A percentile compares a stretch with the other conserved stretches of the same genome.
Evolutionary conservation across 495 filamentous ascomycete genomes (phyloP).

Genomic region (Hypomontagnella submonticulosa): DNA sequence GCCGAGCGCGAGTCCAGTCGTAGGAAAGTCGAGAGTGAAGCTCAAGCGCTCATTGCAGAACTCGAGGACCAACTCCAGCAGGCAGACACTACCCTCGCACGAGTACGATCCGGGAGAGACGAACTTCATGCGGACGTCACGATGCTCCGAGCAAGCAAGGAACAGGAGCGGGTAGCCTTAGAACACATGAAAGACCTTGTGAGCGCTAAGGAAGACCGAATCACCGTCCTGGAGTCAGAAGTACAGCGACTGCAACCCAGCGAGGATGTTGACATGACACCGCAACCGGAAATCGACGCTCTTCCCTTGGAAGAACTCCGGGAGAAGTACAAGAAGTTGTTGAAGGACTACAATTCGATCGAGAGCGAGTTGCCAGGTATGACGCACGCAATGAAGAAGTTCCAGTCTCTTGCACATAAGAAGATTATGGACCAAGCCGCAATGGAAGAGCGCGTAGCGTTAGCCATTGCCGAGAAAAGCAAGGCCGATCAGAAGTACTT

Average conservation of each 20-base stretch:
- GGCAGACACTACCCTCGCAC: slow-evolving; percentile 84
- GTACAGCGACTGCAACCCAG: slow-evolving; percentile 72
- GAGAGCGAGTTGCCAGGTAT: slow-evolving; percentile 87
- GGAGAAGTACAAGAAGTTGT: slow-evolving; percentile 74
- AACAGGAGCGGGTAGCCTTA: slow-evolving; percentile 74
- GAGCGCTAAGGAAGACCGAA: slow-evolving; percentile 76
- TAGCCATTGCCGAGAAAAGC: slow-evolving; percentile 84
- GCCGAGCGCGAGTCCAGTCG: slow-evolving; percentile 86
- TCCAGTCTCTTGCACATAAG: slow-evolving; percentile 81
- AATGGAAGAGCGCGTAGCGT: slow-evolving; percentile 80
- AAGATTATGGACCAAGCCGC: slow-evolving; percentile 80
- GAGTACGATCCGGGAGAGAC: slow-evolving; percentile 84
- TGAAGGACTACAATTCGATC: slow-evolving; percentile 82
- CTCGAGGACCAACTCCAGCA: slow-evolving; percentile 81
- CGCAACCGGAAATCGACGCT: slow-evolving; percentile 62
- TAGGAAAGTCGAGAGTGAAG: slow-evolving; percentile 80
- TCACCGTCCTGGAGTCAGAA: slow-evolving; percentile 83
- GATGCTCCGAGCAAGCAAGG: slow-evolving; percentile 81
- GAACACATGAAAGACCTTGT: slow-evolving; percentile 82
- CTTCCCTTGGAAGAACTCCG: slow-evolving; percentile 75
- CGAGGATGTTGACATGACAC: slow-evolving; percentile 55
- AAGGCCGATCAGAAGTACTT: slow-evolving; percentile 99
- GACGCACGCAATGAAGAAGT: slow-evolving; percentile 87
- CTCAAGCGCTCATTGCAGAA: slow-evolving; percentile 73
- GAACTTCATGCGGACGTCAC: slow-evolving; percentile 82